phyloP scores from a whole-genome alignment of 441 rosid species.

The Populus hybrid region DNA sequence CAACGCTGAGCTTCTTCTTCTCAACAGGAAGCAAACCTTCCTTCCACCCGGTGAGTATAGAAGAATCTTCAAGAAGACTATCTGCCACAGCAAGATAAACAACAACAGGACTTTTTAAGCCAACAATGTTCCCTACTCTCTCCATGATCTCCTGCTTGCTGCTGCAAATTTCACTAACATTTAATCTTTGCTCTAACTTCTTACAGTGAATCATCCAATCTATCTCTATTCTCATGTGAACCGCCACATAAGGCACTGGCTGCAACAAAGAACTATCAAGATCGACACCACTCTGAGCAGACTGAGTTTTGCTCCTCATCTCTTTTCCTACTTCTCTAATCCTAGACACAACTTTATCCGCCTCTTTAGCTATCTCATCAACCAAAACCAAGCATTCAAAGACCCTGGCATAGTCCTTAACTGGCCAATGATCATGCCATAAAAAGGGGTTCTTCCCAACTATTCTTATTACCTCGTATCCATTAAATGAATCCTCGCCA shows the following conservation, averaged over 20 bases:
- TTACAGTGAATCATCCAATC: constrained; percentile 99
- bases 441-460: constrained; percentile 82
- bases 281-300: background rate
- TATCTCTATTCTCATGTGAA: constrained; percentile 96
- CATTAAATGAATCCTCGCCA: constrained; percentile 39
- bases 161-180: constrained; percentile 73
- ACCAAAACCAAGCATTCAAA: constrained; percentile 83
- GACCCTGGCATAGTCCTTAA: constrained; percentile 75
- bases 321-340: constrained; percentile 60
- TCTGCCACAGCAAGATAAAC: constrained; percentile 90
- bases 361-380: constrained; percentile 67
- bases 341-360: constrained; percentile 66
- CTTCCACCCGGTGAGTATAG: constrained; percentile 73
- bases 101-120: constrained; percentile 46
- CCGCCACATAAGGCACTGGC: constrained; percentile 57
- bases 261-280: constrained; percentile 10
- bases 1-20: constrained; percentile 78
- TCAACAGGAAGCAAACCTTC: constrained; percentile 65
- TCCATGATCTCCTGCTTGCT: constrained; percentile 77
- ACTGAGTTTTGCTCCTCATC: constrained; percentile 21
- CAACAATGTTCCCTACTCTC: constrained; percentile 64
- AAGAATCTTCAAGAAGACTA: constrained; percentile 67
- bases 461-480: constrained; percentile 61
- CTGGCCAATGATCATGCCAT: constrained; percentile 99
- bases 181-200: constrained; percentile 69